phyloP scores from a whole-genome alignment of 148 eudicot genomes.

The Rheum nobile region DNA sequence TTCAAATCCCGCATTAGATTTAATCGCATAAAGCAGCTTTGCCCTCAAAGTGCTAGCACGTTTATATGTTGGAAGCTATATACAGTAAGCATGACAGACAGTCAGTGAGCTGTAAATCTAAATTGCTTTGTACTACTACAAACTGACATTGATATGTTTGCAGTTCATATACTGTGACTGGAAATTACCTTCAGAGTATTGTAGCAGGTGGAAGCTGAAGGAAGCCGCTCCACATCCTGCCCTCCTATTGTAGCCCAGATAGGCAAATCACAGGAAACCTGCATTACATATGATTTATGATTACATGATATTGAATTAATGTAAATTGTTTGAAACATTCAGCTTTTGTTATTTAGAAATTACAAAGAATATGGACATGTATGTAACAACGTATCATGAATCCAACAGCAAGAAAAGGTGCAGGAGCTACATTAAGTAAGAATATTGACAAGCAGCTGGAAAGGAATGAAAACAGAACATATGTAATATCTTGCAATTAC shows the following conservation, averaged over 20 bases:
- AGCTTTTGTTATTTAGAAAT: not conserved
- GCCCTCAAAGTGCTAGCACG: constrained; percentile 76
- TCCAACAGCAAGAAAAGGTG: not conserved
- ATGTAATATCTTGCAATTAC: not conserved
- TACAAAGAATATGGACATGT: not conserved
- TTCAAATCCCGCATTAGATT: constrained; percentile 97
- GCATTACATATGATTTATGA: not conserved
- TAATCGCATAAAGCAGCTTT: constrained; percentile 90
- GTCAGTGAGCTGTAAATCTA: not conserved
- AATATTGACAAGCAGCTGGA: not conserved
- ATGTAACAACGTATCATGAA: not conserved
- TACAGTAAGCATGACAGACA: not conserved
- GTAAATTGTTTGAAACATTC: not conserved
- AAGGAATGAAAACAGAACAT: not conserved
- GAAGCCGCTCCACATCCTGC: constrained; percentile 96
- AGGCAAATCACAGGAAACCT: constrained; percentile 87
- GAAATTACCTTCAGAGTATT: constrained; percentile 84
- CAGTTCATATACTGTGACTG: not conserved
- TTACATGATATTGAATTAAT: not conserved
- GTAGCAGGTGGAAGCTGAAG: constrained; percentile 98
- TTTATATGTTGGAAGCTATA: constrained; percentile 89
- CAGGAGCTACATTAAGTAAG: not conserved
- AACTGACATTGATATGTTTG: not conserved
- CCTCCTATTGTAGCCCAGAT: constrained; percentile 94
- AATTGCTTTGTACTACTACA: not conserved